Percentiles rank a stretch among this genome's conserved stretches.
These are phyloP conservation scores for Pseudocohnilembus persalinus DNA, from an alignment of 169 alveolate genomes.

Conservation along the genomic window DNA sequence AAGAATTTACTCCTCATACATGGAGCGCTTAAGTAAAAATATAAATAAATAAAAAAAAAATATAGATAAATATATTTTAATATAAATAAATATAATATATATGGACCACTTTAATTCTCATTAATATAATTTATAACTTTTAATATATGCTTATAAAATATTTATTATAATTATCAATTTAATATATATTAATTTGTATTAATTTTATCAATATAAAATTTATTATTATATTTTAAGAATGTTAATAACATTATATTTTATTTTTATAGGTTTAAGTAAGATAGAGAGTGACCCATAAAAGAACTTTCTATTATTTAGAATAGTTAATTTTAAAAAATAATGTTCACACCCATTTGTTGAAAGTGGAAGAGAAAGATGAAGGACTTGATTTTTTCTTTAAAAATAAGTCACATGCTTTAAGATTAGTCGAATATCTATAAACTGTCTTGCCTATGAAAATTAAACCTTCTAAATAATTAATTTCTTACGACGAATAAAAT, in stretches of 20 bases:
- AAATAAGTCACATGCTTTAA: conserved; percentile 92
- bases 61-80: too few species aligned
- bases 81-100: too few species aligned
- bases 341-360: conserved; percentile 91
- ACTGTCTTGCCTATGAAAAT: conserved; percentile 84
- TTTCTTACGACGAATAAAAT: conserved; percentile 92
- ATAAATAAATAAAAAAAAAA: too few species aligned
- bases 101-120: too few species aligned
- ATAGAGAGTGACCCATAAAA: conserved; percentile 96
- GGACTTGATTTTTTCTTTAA: conserved; percentile 98
- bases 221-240: too few species aligned
- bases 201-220: too few species aligned
- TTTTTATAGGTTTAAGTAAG: conserved; percentile 81
- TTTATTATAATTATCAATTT: too few species aligned
- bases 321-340: conserved; percentile 94
- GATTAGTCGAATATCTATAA: conserved; percentile 94
- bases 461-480: conserved; percentile 88
- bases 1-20: conserved; percentile 98
- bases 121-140: too few species aligned
- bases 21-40: conserved; percentile 90
- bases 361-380: conserved; percentile 92
- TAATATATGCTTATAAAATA: too few species aligned
- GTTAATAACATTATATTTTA: too few species aligned
- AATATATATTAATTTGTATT: too few species aligned
- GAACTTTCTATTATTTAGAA: conserved; percentile 96